Base-by-base conservation (phyloP, 2,329 filamentous ascomycete genomes). In the Penicillium expansum region DNA sequence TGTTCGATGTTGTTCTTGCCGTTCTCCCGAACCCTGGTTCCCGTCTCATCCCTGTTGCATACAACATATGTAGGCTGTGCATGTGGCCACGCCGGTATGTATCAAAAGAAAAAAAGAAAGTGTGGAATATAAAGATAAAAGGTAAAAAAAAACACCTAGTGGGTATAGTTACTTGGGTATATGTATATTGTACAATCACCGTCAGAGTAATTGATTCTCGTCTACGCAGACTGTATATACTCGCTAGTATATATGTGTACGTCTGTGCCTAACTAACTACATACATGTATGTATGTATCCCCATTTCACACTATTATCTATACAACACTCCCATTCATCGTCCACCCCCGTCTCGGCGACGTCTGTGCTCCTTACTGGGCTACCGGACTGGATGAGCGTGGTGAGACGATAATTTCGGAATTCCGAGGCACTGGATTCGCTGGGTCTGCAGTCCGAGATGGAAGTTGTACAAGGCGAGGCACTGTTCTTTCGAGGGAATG, bases 401-500 rank as follows among this genome's bases (percentile, higher is more conserved):
- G 52, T 55, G 52, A 55, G 56, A 58, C 52, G 56, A 38, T 44
- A 45, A 55, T 45, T 55, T 58, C 52, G 52, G 56, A 58, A 58
- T 58, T 58, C 56, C 56, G 56, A 58, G 45, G 45, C 45, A 50
- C 56, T 55, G 52, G 56, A 58, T 58, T 58, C 56, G 56, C 20
- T 55, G 56, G 44, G 9, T 52, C 48, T 52, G 42, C 48, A 56
- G 54, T 56, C 54, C 35, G 54, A 47, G 27, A 8, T 41, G 18
- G 45, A 49, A 30, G 56, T 58, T 35, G 56, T 55, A 57, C 56
- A 55, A 35, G 39, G 24, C 24, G 55, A 57, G 44, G 44, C 18
- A 56, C 33, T 44, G 51, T 18, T 32, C 33, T 42, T 42, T 55
- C 52, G 44, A 49, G 37, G 20, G 29, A 32, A 37, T 22, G 20